Conservation (phyloP, 257 asterid species). For the Nyctanthes arbortristis region DNA sequence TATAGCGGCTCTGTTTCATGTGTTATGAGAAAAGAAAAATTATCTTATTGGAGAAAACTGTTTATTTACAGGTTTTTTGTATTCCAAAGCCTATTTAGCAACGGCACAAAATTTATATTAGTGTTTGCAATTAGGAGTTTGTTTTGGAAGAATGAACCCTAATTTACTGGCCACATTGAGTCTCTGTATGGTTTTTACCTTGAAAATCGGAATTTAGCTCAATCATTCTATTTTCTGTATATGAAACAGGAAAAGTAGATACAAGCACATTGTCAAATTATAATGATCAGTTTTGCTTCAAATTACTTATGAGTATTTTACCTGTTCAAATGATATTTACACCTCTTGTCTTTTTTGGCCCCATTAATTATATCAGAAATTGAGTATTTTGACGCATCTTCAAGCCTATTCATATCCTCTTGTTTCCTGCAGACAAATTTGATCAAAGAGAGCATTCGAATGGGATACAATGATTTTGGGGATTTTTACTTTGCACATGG, state of each 20-base stretch:
- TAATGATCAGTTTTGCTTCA: neutral
- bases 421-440: conserved; percentile 72
- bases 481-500: conserved; percentile 92
- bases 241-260: neutral
- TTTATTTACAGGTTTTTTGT: neutral
- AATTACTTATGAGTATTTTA: neutral
- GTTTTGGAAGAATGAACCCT: neutral
- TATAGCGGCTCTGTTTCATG: neutral
- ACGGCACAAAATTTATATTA: neutral
- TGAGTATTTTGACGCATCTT: neutral
- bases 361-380: neutral
- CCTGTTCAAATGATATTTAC: neutral
- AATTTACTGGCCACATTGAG: neutral
- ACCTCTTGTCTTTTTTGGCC: neutral
- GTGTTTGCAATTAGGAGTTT: neutral
- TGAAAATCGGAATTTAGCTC: neutral
- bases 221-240: neutral
- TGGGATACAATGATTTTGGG: conserved; percentile 99
- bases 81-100: neutral
- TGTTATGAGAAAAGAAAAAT: neutral
- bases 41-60: neutral
- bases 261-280: neutral
- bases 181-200: neutral
- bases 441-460: conserved; percentile 95
- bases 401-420: neutral